phyloP scores from a whole-genome alignment of 202 grass and related monocot species.

The Panicum virgatum region DNA sequence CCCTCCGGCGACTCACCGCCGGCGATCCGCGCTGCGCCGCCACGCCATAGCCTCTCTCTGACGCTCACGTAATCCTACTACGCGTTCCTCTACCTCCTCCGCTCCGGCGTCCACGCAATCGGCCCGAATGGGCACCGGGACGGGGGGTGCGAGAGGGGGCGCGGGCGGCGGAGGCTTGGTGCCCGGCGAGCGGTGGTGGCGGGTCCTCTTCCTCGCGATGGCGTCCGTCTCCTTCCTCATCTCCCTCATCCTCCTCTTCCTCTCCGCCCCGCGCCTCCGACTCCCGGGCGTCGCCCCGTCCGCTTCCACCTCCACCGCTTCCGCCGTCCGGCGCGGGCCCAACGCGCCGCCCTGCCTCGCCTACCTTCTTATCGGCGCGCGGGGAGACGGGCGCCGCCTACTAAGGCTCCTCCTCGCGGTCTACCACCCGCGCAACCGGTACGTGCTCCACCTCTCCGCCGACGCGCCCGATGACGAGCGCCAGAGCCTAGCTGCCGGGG shows the following conservation, averaged over 20 bases:
- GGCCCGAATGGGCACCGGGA: neutral
- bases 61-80: neutral
- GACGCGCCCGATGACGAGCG: conserved; percentile 62
- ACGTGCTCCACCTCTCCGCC: conserved; percentile 66
- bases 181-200: conserved; percentile 43
- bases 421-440: conserved; percentile 85
- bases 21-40: conserved; percentile 17
- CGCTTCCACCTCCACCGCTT: neutral
- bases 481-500: conserved; percentile 45
- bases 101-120: neutral
- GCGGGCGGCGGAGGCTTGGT: neutral
- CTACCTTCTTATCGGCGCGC: conserved; percentile 59
- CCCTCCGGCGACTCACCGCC: conserved; percentile 33
- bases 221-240: conserved; percentile 56
- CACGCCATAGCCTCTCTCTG: neutral
- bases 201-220: conserved; percentile 50
- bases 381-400: conserved; percentile 58
- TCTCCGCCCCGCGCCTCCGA: conserved; percentile 44
- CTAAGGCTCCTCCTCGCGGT: conserved; percentile 71
- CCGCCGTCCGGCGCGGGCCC: conserved; percentile 38
- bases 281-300: conserved; percentile 30
- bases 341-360: conserved; percentile 56
- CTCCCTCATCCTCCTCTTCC: conserved; percentile 52
- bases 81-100: neutral
- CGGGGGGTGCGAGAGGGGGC: conserved; percentile 25